Evolutionary conservation across 2,329 filamentous ascomycete genomes (phyloP), one percentile per base, ranked within the genome.

Genomic region (Trichoderma sp.): DNA sequence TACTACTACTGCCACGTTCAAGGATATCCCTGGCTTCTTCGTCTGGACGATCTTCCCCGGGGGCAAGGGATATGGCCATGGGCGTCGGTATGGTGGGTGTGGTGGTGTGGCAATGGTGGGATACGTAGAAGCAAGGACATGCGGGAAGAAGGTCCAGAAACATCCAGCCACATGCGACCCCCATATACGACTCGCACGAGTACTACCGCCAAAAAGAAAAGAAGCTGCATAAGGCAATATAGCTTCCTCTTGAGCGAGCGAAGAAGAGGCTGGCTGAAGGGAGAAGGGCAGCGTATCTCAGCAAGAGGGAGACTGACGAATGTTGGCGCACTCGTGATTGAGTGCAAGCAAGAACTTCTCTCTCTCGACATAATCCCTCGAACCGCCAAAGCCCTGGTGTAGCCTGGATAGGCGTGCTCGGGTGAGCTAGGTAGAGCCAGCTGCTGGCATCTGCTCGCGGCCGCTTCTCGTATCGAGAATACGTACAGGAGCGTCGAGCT

Each of bases 11-110:
- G 2, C 28, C 50, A 21, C 17, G 39, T 34, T 7, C 59, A 45
- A 52, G 59, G 59, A 54, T 62, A 15, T 12, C 59, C 59, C 59
- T 62, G 28, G 48, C 45, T 19, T 12, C 17, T 24, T 14, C 7
- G 19, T 39, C 34, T 17, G 45, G 26, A 21, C 30, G 34, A 60
- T 41, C 52, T 21, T 14, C 34, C 34, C 39, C 5, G 19, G 30
- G 56, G 24, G 58, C 48, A 62, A 54, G 59, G 59, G 48, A 39
- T 39, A 39, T 39, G 34, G 34, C 10, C 34, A 14, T 39, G 34
- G 10, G 34, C 34, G 9, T 39, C 34, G 34, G 28, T 43, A 60
- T 17, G 15, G 52, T 19, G 45, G n/a, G 28, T 41, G 47, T 39
- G 34, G 34, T 39, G 34, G 12, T 14, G 34, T 39, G 34, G 34